These are phyloP conservation scores for Lasiosphaeria miniovina DNA, from an alignment of 495 filamentous ascomycete genomes.

Conservation along the genomic window DNA sequence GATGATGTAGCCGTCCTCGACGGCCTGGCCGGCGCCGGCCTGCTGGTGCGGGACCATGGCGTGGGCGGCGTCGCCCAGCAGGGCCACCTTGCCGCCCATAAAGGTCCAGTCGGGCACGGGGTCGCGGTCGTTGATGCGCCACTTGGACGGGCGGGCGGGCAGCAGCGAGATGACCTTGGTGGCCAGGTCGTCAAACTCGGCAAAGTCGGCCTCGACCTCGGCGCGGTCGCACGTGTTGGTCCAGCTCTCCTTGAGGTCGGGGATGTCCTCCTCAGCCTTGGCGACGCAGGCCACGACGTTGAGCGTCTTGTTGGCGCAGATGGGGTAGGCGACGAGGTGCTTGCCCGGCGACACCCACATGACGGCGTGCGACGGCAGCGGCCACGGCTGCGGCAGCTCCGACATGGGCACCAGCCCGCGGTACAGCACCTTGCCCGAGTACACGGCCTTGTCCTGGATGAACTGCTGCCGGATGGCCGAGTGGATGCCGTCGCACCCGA, in stretches of 20 bases:
- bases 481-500: conserved; percentile 58
- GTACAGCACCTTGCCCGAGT: conserved; percentile 46
- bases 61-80: conserved; percentile 43
- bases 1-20: conserved; percentile 42
- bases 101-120: conserved; percentile 37
- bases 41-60: conserved; percentile 26
- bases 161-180: conserved; percentile 27
- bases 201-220: conserved; percentile 37
- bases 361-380: conserved; percentile 24
- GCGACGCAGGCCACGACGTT: conserved; percentile 49
- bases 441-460: conserved; percentile 34
- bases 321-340: conserved; percentile 49
- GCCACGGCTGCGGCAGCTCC: conserved; percentile 30
- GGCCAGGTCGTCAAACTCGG: conserved; percentile 26
- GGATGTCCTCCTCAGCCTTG: conserved; percentile 26
- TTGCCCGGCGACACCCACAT: conserved; percentile 41
- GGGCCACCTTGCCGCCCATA: conserved; percentile 28
- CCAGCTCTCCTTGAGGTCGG: conserved; percentile 35
- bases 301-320: conserved; percentile 34
- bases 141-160: conserved; percentile 35
- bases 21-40: conserved; percentile 36
- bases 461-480: conserved; percentile 42
- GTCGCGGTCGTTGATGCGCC: conserved; percentile 42
- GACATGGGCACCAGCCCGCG: conserved; percentile 50
- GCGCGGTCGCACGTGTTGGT: conserved; percentile 28